phyloP scores from a whole-genome alignment of 768 basidiomycete genomes.

The Fistulinella prunicolor region DNA sequence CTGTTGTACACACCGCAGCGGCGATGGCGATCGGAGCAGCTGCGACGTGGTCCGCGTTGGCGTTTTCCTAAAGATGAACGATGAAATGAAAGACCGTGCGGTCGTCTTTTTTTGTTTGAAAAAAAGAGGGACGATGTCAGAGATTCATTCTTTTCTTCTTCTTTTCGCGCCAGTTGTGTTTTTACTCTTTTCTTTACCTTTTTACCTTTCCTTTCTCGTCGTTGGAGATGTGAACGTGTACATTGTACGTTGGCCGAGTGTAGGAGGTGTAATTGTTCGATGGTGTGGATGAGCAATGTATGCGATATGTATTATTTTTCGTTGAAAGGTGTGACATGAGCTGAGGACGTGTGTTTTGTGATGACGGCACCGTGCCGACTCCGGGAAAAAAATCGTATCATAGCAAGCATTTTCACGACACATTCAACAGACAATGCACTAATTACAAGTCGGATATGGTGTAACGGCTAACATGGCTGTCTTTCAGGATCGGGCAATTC shows the following conservation, averaged over 20 bases:
- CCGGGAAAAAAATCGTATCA: too few relatives aligned
- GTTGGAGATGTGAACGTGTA: constrained; percentile 5
- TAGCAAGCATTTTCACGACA: too few relatives aligned
- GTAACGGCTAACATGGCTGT: constrained; percentile 37
- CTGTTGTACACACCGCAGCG: constrained; percentile 56
- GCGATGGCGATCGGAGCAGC: constrained; percentile 66
- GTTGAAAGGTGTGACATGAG: too few relatives aligned
- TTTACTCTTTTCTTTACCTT: neutral
- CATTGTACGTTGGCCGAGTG: neutral
- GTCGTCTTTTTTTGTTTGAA: neutral
- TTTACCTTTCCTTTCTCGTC: neutral
- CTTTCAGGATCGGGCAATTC: constrained; percentile 19
- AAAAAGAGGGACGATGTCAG: too few relatives aligned
- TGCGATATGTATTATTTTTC: constrained; percentile 5
- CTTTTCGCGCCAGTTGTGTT: neutral
- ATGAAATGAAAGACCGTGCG: neutral
- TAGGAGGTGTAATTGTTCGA: constrained; percentile 7
- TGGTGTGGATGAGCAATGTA: constrained; percentile 6
- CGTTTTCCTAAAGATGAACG: constrained; percentile 44
- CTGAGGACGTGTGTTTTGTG: too few relatives aligned
- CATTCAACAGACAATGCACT: too few relatives aligned
- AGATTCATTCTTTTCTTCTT: neutral
- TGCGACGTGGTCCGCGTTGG: constrained; percentile 70
- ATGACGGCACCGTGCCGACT: too few relatives aligned
- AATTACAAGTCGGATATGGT: constrained; percentile 34